A percentile compares a stretch with the other conserved stretches of the same genome.
Conservation (phyloP, 805 yeast species). For the Millerozyma acaciae region DNA sequence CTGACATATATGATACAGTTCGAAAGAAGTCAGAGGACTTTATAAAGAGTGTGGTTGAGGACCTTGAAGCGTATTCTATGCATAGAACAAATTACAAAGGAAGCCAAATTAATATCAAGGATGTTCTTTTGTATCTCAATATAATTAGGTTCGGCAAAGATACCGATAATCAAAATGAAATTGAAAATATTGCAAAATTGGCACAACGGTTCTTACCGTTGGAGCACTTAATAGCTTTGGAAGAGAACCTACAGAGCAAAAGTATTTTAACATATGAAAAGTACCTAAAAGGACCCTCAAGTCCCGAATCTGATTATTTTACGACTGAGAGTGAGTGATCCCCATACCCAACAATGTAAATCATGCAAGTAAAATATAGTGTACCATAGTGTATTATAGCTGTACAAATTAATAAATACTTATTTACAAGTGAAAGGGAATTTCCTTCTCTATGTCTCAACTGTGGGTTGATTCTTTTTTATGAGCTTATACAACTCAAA, state of each 20-base stretch:
- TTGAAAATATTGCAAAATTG: slow-evolving; percentile 23
- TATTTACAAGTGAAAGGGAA: slow-evolving; percentile 14
- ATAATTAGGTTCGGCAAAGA: slow-evolving; percentile 21
- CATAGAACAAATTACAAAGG: slow-evolving; percentile 23
- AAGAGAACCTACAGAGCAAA: slow-evolving; percentile 25
- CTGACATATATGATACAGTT: slow-evolving; percentile 16
- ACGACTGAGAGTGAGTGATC: neutral
- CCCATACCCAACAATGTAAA: neutral
- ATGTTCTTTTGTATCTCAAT: slow-evolving; percentile 32
- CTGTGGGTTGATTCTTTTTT: slow-evolving; percentile 24
- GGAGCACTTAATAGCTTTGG: slow-evolving; percentile 30
- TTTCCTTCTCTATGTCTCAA: slow-evolving; percentile 18
- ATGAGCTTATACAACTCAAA: slow-evolving; percentile 68
- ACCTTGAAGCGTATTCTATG: slow-evolving; percentile 32
- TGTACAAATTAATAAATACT: slow-evolving; percentile 2
- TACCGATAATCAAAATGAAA: slow-evolving; percentile 11
- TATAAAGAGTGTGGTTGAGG: slow-evolving; percentile 25
- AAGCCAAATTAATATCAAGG: slow-evolving; percentile 25
- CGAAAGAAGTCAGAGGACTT: slow-evolving; percentile 30
- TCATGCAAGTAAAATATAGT: neutral
- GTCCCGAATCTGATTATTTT: neutral
- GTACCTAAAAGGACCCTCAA: neutral
- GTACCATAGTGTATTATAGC: slow-evolving; percentile 9
- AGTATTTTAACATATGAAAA: neutral
- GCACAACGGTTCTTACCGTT: slow-evolving; percentile 35